These are phyloP conservation scores for Pleomassaria siparia DNA, from an alignment of 2,329 filamentous ascomycete species.

Conservation along the genomic window DNA sequence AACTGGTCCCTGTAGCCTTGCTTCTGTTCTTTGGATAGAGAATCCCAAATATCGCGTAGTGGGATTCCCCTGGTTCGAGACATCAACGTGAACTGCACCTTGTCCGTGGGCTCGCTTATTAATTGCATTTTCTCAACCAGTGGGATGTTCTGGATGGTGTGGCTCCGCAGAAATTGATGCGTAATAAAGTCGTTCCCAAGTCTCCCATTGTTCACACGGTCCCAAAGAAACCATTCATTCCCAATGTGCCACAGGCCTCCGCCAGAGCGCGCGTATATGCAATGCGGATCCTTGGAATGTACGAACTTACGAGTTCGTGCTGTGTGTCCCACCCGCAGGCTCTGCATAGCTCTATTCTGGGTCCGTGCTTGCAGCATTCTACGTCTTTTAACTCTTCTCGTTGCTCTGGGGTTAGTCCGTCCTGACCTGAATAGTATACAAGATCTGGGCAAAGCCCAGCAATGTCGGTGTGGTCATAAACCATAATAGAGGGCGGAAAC, in stretches of 20 bases:
- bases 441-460: neutral
- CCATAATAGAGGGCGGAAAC: neutral
- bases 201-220: slow-evolving; percentile 3
- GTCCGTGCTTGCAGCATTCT: too few relatives aligned
- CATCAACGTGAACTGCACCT: slow-evolving; percentile 7
- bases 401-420: neutral
- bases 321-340: slow-evolving; percentile 8
- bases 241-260: slow-evolving; percentile 7
- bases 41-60: slow-evolving; percentile 7
- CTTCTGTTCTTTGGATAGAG: slow-evolving; percentile 5
- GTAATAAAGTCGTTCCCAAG: slow-evolving; percentile 8
- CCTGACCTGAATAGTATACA: neutral
- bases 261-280: neutral
- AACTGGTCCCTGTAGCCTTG: slow-evolving; percentile 10
- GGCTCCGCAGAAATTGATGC: slow-evolving; percentile 4
- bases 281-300: slow-evolving; percentile 7
- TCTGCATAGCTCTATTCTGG: slow-evolving; percentile 4
- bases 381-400: neutral
- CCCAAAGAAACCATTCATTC: slow-evolving; percentile 9
- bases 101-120: neutral
- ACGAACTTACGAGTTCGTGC: slow-evolving; percentile 4
- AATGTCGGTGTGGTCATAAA: neutral
- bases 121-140: slow-evolving; percentile 8
- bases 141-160: slow-evolving; percentile 5
- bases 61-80: slow-evolving; percentile 7